These are phyloP conservation scores for Globisporangium emineosum DNA, from an alignment of 352 stramenopile genomes.

Conservation along the genomic window DNA sequence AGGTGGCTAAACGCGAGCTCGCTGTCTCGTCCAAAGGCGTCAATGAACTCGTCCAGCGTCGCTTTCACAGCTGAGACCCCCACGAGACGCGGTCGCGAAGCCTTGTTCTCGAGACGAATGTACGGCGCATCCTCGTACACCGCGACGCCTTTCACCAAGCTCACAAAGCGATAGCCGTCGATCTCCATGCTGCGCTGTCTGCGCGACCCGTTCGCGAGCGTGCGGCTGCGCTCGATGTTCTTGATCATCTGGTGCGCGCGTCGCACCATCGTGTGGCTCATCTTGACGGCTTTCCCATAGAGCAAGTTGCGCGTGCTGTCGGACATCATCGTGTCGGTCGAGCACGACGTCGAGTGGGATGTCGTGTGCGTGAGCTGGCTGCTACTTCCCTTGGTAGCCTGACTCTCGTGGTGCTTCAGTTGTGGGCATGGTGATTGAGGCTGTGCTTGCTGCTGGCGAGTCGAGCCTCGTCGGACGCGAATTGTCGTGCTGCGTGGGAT, in stretches of 20 bases:
- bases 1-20: neutral
- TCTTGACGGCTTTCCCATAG: conserved; percentile 11
- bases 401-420: neutral
- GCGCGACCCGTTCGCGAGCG: neutral
- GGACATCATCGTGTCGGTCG: conserved; percentile 9
- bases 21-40: conserved; percentile 21
- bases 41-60: conserved; percentile 29
- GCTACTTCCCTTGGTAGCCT: conserved; percentile 11
- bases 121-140: conserved; percentile 18
- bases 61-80: conserved; percentile 20
- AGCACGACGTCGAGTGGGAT: conserved; percentile 1
- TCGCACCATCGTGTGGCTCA: conserved; percentile 16
- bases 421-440: neutral
- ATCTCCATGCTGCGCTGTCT: conserved; percentile 9
- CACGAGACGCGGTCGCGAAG: conserved; percentile 11
- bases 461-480: neutral
- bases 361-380: neutral
- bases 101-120: conserved; percentile 1
- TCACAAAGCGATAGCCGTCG: conserved; percentile 16
- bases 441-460: neutral
- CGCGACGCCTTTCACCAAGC: conserved; percentile 6
- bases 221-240: conserved; percentile 13
- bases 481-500: neutral
- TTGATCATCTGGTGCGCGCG: conserved; percentile 15
- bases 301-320: conserved; percentile 8